Evolutionary conservation across 2,329 filamentous ascomycete species (phyloP).

Genomic region (Salinomyces thailandicus): DNA sequence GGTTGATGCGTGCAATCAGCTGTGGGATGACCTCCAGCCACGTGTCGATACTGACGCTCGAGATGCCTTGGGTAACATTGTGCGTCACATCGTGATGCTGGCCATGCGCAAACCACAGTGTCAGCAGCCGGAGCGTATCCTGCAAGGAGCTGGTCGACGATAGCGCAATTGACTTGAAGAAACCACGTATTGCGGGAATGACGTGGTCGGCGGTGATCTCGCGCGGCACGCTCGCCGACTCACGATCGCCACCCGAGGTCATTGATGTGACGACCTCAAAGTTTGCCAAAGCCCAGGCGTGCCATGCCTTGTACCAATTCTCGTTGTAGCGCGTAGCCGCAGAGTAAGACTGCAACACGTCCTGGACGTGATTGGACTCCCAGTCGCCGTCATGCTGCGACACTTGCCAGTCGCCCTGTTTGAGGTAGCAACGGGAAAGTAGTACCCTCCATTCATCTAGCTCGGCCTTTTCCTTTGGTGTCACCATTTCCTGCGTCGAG

Average conservation of each 20-base stretch:
- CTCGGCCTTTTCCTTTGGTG: constrained; percentile 34
- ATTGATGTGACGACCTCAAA: constrained; percentile 92
- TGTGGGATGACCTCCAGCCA: constrained; percentile 99
- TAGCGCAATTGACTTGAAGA: constrained; percentile 93
- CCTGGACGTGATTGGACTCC: constrained; percentile 74
- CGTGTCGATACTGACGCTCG: constrained; percentile 87
- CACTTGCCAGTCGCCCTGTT: constrained; percentile 93
- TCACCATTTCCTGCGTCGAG: constrained; percentile 15
- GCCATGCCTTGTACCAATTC: constrained; percentile 98
- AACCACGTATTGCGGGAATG: constrained; percentile 86
- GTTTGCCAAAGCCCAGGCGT: constrained; percentile 95
- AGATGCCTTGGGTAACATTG: constrained; percentile 81
- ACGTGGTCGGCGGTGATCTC: constrained; percentile 74
- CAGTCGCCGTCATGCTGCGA: constrained; percentile 77
- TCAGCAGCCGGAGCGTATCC: constrained; percentile 83
- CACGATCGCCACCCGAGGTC: constrained; percentile 54
- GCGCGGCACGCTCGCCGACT: constrained; percentile 49
- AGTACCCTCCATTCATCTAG: constrained; percentile 54
- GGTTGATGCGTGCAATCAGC: constrained; percentile 92
- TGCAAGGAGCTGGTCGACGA: constrained; percentile 88
- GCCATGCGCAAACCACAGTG: constrained; percentile 92
- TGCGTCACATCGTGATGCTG: constrained; percentile 77
- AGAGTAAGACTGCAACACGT: constrained; percentile 82
- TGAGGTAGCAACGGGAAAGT: constrained; percentile 88
- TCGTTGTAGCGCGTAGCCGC: constrained; percentile 90